phyloP scores from a whole-genome alignment of 495 filamentous ascomycete genomes.

The Tuber microsphaerosporum region DNA sequence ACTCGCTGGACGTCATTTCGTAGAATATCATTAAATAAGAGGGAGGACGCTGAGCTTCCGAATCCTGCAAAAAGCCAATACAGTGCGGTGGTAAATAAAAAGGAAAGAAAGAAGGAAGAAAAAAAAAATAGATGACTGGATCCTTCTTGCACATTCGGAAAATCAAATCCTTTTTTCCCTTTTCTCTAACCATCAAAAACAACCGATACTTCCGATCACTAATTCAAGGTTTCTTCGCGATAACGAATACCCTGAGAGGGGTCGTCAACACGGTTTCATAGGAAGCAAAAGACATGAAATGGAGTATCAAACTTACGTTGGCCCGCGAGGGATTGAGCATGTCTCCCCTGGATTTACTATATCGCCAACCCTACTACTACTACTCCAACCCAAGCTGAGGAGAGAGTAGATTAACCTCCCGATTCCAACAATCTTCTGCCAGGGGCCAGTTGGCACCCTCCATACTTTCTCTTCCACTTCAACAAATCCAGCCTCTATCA shows the following conservation, averaged over 20 bases:
- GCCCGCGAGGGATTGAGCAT: conserved; percentile 21
- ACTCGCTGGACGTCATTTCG: neutral
- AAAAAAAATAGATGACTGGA: conserved; percentile 6
- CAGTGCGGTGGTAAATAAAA: neutral
- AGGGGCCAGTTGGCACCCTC: conserved; percentile 30
- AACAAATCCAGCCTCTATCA: conserved; percentile 38
- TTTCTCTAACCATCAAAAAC: conserved; percentile 5
- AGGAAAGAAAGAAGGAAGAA: neutral
- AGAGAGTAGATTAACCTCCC: conserved; percentile 34
- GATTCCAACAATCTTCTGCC: conserved; percentile 38
- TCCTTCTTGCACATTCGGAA: neutral
- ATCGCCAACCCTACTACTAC: conserved; percentile 18
- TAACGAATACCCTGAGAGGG: conserved; percentile 37
- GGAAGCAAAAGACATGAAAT: neutral
- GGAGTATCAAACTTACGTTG: conserved; percentile 22
- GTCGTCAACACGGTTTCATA: neutral
- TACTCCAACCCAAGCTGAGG: conserved; percentile 35
- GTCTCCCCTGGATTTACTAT: conserved; percentile 27
- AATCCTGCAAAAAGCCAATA: neutral
- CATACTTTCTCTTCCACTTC: conserved; percentile 39
- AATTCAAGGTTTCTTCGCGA: conserved; percentile 36
- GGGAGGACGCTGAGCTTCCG: neutral
- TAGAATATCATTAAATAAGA: neutral
- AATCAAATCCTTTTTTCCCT: neutral
- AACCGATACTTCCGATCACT: neutral